These are phyloP conservation scores for Carex scoparia DNA, from an alignment of 176 grass and related monocot genomes.

Conservation along the genomic window DNA sequence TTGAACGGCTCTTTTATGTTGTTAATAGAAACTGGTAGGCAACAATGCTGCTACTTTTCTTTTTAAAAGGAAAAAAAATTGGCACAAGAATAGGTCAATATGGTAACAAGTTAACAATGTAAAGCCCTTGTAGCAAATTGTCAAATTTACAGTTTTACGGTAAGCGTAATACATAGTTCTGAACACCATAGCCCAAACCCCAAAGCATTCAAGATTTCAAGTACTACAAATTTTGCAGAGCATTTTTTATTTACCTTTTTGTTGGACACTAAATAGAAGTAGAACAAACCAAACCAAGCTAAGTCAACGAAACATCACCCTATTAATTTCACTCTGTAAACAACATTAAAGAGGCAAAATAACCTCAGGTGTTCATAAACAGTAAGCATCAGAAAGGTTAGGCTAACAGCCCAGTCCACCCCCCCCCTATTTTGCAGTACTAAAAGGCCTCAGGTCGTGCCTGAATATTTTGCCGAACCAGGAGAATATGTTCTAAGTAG, in stretches of 20 bases:
- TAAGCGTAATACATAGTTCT: neutral
- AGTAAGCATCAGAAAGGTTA: neutral
- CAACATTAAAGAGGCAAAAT: neutral
- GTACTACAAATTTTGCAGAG: neutral
- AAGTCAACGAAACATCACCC: neutral
- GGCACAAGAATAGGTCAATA: neutral
- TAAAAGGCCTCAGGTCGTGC: neutral
- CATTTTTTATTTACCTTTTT: neutral
- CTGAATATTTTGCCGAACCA: neutral
- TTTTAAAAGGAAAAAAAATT: neutral
- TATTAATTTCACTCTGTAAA: neutral
- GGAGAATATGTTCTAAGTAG: neutral
- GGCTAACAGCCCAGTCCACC: neutral
- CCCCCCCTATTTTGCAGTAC: neutral
- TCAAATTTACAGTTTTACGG: neutral
- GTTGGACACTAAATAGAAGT: neutral
- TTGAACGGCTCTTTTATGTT: neutral
- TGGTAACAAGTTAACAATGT: neutral
- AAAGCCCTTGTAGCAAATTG: neutral
- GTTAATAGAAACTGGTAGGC: neutral
- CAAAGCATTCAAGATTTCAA: neutral
- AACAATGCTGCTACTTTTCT: neutral
- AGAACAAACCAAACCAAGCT: neutral
- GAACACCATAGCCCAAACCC: neutral
- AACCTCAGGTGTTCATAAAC: neutral